Base-by-base conservation (phyloP, 352 stramenopile species). In the Pythium diclinum region DNA sequence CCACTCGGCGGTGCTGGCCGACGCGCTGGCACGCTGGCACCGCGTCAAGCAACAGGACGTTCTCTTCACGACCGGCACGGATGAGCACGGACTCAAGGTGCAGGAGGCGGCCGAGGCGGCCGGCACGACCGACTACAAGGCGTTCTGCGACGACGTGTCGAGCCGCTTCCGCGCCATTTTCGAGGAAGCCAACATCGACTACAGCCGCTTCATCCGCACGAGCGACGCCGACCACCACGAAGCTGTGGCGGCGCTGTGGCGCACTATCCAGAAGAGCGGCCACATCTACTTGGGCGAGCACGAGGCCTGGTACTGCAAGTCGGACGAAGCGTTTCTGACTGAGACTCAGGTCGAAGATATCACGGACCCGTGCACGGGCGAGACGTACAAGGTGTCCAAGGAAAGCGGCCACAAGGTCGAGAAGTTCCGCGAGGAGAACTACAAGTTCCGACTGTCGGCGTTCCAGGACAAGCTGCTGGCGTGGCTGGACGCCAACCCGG, bases 261-360 rank as follows among this genome's bases (percentile, higher is more conserved):
- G 89, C 7, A 74, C 67, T 1, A 77, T 99, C 60, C 72, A 90
- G 11, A 73, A 91, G 6, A 96, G 95, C 63, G 97, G 94, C 17
- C 74, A 96, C 62, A 99, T 99, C 73, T 99, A 99, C 73, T 69
- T 99, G 62, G 97, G 96, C 36, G 81, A 95, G 42, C 98, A 99
- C 79, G 90, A 97, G 67, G 95, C 95, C 17, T 99, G 97, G 97
- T 99, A 99, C 81, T 99, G 94, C 69, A 96, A 99, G 56, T 95
- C 94, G 52, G 98, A 99, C 74, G 98, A 99, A 78, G 94, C 95
- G 63, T 99, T 99, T 72, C 92, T 99, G 54, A 98, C 95, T 8
- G 96, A 99, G 33, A 95, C 98, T 73, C 87, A 99, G 70, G 93
- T 99, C 6, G 90, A 99, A 71, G 86, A 93, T 63, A 74, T 73